Evolutionary conservation across 2,329 filamentous ascomycete genomes (phyloP), one percentile per base, ranked within the genome.

Genomic region (Cladosporium oxysporum): DNA sequence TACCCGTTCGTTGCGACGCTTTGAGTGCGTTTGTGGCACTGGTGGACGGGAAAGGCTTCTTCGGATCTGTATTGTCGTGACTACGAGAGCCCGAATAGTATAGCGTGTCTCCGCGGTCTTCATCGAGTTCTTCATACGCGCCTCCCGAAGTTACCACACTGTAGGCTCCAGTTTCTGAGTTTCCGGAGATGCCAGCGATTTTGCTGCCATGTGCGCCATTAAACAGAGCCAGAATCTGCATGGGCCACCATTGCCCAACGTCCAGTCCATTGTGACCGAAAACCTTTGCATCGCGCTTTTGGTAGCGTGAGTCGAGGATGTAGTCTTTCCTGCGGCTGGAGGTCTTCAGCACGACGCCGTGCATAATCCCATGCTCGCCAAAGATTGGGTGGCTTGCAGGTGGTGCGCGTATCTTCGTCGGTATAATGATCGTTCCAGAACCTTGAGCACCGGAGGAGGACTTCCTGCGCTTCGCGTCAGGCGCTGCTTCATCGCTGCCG

Each of bases 361-460:
- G 68, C 72, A 74, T 73, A 41, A 73, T 73, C n/a, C 72, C 72
- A 6, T 69, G 16, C 4, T 21, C 16, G 21, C 72, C 72, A 66
- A 71, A 74, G 10, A 73, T 71, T 0, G 70, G 62, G 57, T 73
- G 72, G 50, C 66, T 44, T 16, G 47, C 6, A 8, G 70, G 69
- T 11, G 71, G 70, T 23, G 53, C 35, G 6, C 62, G 62, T 31
- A 50, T 37, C 10, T 23, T 58, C 5, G 26, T 28, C 2, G 53
- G 52, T 5, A 35, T 12, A 33, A 55, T 49, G 10, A 44, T 49
- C 23, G 28, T 7, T 14, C n/a, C 28, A 26, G 57, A 26, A 31
- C 41, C 18, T 10, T 57, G 64, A 21, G 62, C 66, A 28, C 33
- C 60, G 7, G 62, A 23, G 6, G 41, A 49, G 23, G 67, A 58